Base-by-base conservation (phyloP, 371 early-diverging fungal species). In the Mucor piriformis region DNA sequence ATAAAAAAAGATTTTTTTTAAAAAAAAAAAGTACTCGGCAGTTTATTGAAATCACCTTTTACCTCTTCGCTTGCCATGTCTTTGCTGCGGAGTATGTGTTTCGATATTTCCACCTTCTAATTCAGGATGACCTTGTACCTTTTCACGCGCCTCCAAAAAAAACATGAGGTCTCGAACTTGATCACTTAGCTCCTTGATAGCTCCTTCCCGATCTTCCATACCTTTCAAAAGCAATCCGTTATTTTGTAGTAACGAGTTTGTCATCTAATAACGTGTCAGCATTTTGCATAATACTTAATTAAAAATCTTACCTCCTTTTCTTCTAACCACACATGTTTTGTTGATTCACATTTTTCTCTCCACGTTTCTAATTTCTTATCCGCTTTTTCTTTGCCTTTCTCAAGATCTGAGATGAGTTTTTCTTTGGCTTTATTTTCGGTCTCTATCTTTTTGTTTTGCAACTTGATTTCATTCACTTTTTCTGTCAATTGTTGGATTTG, bases 131-230 rank as follows among this genome's bases (percentile, higher is more conserved):
- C 52, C 61, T 42, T 73, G 59, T 0, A 76, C 64, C 27, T 61
- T 73, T 59, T 61, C 52, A 21, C 67, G 37, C 0, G 67, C 63
- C 44, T 76, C 77, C 13, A 79, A 59, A 47, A 76, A 73, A 46
- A 73, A 61, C 61, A 55, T 76, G 15, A 79, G 24, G 35, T 74
- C 74, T 10, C 68, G 58, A 2, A 76, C 57, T 56, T 74, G 79
- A 18, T 76, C 74, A 32, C 57, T 57, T 11, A 76, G 43, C 15
- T 71, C 70, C 15, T 56, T 50, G 11, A 79, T 65, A 10, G 44
- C 42, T 8, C 59, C 38, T 8, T 76, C 68, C n/a, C 61, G 56
- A 6, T 56, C 63, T 20, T 57, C 56, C 11, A 57, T 53, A 3
- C 50, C 29, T 23, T 61, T 69, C 13, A 61, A 33, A 15, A 74